Evolutionary conservation across 2,329 filamentous ascomycete species (phyloP).

Genomic region (Hymenoscyphus repandus): DNA sequence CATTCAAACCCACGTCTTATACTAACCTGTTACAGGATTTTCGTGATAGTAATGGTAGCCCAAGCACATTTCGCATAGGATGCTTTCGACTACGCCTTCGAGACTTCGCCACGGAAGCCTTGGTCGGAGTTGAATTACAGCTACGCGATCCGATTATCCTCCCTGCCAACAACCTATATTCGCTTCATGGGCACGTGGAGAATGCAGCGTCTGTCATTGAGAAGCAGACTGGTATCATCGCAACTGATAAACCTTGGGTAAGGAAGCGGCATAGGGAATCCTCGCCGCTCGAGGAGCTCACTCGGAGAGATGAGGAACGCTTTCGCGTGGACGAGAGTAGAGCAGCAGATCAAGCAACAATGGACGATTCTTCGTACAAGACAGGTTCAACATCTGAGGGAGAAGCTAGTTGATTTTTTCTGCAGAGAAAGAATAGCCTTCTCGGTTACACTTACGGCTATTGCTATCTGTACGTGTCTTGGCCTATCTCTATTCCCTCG

Average conservation of each 20-base stretch:
- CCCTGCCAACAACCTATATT: slow-evolving; percentile 12
- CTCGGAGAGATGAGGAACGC: slow-evolving; percentile 13
- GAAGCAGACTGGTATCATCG: slow-evolving; percentile 13
- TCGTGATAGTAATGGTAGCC: slow-evolving; percentile 13
- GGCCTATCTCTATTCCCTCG: background rate
- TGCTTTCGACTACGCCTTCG: slow-evolving; percentile 10
- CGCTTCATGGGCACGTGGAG: slow-evolving; percentile 10
- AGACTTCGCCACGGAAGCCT: slow-evolving; percentile 13
- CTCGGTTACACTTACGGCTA: background rate
- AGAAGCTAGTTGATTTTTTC: slow-evolving; percentile 6
- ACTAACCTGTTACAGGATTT: slow-evolving; percentile 9
- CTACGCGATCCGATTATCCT: slow-evolving; percentile 12
- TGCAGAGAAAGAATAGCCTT: slow-evolving; percentile 1
- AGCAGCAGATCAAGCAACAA: slow-evolving; percentile 11
- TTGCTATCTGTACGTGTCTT: background rate
- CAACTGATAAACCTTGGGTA: slow-evolving; percentile 14
- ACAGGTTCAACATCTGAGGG: slow-evolving; percentile 10
- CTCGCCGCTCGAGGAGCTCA: slow-evolving; percentile 16
- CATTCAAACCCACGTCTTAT: slow-evolving; percentile 8
- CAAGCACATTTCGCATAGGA: slow-evolving; percentile 7
- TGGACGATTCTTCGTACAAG: slow-evolving; percentile 10
- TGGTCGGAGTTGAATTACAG: slow-evolving; percentile 11
- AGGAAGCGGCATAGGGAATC: slow-evolving; percentile 16
- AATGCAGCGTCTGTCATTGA: slow-evolving; percentile 9
- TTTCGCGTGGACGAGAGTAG: slow-evolving; percentile 16